Base-by-base conservation (phyloP, 2,329 filamentous ascomycete species). In the Pseudopyrenochaeta lycopersici region DNA sequence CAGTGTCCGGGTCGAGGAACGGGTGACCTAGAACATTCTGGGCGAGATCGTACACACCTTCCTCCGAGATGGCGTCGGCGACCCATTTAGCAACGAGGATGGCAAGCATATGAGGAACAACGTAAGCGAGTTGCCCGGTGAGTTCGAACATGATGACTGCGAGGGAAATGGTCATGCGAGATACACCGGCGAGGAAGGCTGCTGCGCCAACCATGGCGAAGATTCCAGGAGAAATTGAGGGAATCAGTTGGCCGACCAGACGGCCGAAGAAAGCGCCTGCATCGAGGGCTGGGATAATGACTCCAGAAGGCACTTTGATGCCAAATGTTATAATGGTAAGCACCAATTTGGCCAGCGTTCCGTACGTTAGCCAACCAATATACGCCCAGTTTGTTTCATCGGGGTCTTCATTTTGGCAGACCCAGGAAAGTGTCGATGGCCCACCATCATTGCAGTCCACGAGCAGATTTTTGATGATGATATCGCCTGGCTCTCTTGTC, bases 111-210 rank as follows among this genome's bases (percentile, higher is more conserved):
- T 84, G 81, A 10, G 84, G 83, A 1, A 85, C 74, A 9, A 84
- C 79, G 66, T 85, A 86, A 54, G 84, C 80, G 7, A 86, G 77
- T 60, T 85, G 83, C 33, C 84, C 84, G 0, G 84, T 86, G 7
- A 87, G 76, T 66, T 75, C 84, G 67, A 86, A 86, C 83, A 86
- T 86, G 69, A 86, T 85, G 33, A 86, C 84, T 7, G 81, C 80
- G 6, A 87, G 76, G 2, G 80, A 82, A 9, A 86, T 81, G 0
- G 84, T 86, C 84, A 86, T 86, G 32, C 84, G 76, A 10, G 80
- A 81, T 1, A 86, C 83, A 5, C 84, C 84, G 1, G 84, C 84
- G 0, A 87, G 78, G 63, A 86, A 86, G 0, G 84, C 83, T 2
- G 81, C 83, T 0, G 84, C 80, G 1, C 84, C 84, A 9, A 87